These are phyloP conservation scores for Fragosphaeria purpurea DNA, from an alignment of 2,329 filamentous ascomycete species.

Conservation along the genomic window DNA sequence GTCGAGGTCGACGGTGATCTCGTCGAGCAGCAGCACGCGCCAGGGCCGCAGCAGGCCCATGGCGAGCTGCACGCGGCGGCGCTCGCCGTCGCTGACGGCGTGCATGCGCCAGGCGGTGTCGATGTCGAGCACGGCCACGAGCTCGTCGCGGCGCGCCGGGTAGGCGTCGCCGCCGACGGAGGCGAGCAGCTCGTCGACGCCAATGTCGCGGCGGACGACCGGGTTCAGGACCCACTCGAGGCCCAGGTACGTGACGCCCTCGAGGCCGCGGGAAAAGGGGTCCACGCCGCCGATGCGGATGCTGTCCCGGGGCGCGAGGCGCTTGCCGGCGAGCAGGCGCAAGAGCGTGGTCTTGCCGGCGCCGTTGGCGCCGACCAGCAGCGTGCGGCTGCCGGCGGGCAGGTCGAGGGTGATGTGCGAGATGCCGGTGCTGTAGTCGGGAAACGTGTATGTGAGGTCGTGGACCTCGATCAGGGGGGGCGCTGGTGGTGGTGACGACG, in stretches of 20 bases:
- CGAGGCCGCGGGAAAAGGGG: constrained; percentile 80
- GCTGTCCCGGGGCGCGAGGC: constrained; percentile 66
- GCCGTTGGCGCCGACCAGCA: constrained; percentile 92
- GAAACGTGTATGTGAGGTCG: constrained; percentile 79
- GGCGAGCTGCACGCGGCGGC: constrained; percentile 82
- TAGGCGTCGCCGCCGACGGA: constrained; percentile 82
- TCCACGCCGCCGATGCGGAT: constrained; percentile 76
- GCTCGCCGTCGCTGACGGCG: constrained; percentile 85
- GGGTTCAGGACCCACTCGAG: constrained; percentile 97
- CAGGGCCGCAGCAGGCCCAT: constrained; percentile 93
- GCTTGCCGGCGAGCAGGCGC: constrained; percentile 88
- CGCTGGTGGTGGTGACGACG: neutral
- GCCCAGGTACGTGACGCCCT: constrained; percentile 94
- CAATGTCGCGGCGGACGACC: constrained; percentile 91
- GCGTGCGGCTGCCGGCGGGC: constrained; percentile 73
- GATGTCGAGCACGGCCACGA: constrained; percentile 82
- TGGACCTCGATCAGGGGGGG: constrained; percentile 60
- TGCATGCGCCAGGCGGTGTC: constrained; percentile 93
- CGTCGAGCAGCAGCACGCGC: constrained; percentile 83
- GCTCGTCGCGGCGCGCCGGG: constrained; percentile 71
- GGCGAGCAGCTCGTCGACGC: constrained; percentile 72
- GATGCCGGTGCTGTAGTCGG: constrained; percentile 72
- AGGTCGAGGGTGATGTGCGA: constrained; percentile 63
- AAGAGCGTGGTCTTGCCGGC: constrained; percentile 96
- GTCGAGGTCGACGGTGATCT: constrained; percentile 95